Percentiles rank a stretch among this genome's conserved stretches.
These are phyloP conservation scores for Boletus rubescentipes DNA, from an alignment of 768 basidiomycete genomes.

Conservation along the genomic window DNA sequence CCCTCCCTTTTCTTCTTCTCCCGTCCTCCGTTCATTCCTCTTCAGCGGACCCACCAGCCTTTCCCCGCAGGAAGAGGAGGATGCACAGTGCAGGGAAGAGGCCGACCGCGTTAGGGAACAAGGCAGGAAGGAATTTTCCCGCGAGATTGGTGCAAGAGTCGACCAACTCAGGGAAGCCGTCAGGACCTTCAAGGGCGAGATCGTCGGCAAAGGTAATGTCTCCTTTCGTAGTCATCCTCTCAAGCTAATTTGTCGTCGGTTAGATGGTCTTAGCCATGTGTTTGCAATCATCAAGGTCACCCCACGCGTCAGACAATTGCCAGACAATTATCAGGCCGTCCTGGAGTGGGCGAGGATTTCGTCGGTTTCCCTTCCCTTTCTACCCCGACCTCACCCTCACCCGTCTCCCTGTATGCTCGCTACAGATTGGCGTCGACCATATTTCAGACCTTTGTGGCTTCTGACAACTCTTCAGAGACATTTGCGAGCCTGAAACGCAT, in stretches of 20 bases:
- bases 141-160: constrained; percentile 83
- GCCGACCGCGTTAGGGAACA: constrained; percentile 87
- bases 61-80: constrained; percentile 70
- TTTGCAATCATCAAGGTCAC: constrained; percentile 87
- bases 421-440: constrained; percentile 90
- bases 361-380: constrained; percentile 49
- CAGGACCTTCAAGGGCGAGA: constrained; percentile 86
- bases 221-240: not conserved
- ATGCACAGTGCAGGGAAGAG: constrained; percentile 78
- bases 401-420: constrained; percentile 1
- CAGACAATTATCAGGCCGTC: constrained; percentile 83
- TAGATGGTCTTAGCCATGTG: constrained; percentile 86
- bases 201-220: constrained; percentile 75
- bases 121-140: constrained; percentile 79
- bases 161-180: constrained; percentile 83
- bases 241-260: constrained; percentile 4
- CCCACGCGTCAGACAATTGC: constrained; percentile 72
- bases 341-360: constrained; percentile 97
- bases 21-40: constrained; percentile 84
- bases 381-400: constrained; percentile 3
- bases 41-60: constrained; percentile 72
- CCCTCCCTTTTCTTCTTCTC: constrained; percentile 75
- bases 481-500: constrained; percentile 87
- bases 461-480: constrained; percentile 88
- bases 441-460: constrained; percentile 92